Conservation (phyloP, 1,139 yeast species). For the Pichiaceae sp. region DNA sequence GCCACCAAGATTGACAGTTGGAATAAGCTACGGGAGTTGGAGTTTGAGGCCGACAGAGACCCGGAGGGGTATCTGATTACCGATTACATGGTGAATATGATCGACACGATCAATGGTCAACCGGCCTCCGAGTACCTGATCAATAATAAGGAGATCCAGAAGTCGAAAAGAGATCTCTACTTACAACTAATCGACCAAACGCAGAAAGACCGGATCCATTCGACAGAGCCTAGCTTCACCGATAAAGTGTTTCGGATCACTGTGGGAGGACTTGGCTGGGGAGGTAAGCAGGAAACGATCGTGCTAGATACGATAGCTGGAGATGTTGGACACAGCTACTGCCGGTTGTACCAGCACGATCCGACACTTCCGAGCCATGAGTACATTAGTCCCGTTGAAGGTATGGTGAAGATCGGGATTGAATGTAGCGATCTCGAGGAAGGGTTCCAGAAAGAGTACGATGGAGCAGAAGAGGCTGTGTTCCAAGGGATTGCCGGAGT, state of each 20-base stretch:
- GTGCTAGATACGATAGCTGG: constrained; percentile 22
- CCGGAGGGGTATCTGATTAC: constrained; percentile 24
- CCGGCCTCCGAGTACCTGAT: constrained; percentile 43
- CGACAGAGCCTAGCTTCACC: background rate
- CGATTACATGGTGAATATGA: constrained; percentile 37
- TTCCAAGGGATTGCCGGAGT: constrained; percentile 30
- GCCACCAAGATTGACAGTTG: constrained; percentile 2
- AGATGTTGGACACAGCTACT: constrained; percentile 9
- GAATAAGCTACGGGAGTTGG: constrained; percentile 13
- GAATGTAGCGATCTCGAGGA: constrained; percentile 31
- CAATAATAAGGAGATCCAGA: constrained; percentile 32
- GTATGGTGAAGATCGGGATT: constrained; percentile 5
- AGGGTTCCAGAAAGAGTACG: constrained; percentile 15
- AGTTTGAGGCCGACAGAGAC: constrained; percentile 4
- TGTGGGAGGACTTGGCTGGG: constrained; percentile 25
- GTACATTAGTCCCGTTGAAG: background rate
- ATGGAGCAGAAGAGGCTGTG: constrained; percentile 9
- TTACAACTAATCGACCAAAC: constrained; percentile 11
- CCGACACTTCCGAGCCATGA: constrained; percentile 1
- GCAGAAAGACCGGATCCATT: background rate
- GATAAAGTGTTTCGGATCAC: constrained; percentile 13
- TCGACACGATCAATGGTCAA: constrained; percentile 36
- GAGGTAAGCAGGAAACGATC: constrained; percentile 22
- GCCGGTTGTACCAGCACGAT: constrained; percentile 16
- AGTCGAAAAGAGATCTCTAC: constrained; percentile 30